Conservation (phyloP, 495 filamentous ascomycete genomes). For the Hypoxylon crocopeplum region DNA sequence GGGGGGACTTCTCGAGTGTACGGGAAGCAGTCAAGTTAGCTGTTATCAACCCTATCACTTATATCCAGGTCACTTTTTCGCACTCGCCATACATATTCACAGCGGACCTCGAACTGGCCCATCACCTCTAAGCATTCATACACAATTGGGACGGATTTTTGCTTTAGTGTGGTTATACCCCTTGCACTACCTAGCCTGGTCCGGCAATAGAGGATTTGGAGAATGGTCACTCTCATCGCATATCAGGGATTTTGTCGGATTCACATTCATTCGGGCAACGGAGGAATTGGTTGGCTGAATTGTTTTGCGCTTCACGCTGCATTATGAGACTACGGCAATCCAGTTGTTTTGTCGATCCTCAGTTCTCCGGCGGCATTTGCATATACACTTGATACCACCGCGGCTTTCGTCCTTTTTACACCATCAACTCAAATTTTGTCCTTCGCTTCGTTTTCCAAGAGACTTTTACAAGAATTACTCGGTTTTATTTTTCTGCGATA, state of each 20-base stretch:
- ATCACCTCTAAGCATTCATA: constrained; percentile 4
- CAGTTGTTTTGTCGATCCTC: constrained; percentile 18
- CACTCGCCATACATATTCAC: constrained; percentile 4
- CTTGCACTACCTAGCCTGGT: constrained; percentile 26
- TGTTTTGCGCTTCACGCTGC: constrained; percentile 27
- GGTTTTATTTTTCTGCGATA: constrained; percentile 24
- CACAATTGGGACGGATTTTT: constrained; percentile 15
- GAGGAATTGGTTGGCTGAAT: constrained; percentile 10
- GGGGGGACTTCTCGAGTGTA: not conserved
- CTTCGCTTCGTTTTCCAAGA: constrained; percentile 22
- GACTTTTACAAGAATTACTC: constrained; percentile 12
- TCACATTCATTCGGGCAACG: constrained; percentile 30
- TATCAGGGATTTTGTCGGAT: constrained; percentile 9
- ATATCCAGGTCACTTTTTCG: constrained; percentile 1
- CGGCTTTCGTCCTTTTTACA: constrained; percentile 28
- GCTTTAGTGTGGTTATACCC: constrained; percentile 23
- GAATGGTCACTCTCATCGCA: constrained; percentile 26
- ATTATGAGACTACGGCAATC: constrained; percentile 21
- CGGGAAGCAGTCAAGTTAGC: constrained; percentile 1
- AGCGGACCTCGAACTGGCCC: constrained; percentile 1
- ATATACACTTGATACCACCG: constrained; percentile 41
- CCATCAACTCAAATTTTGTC: constrained; percentile 13
- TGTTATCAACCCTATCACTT: constrained; percentile 1
- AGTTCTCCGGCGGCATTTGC: constrained; percentile 29
- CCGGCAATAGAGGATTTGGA: constrained; percentile 40